Conservation (phyloP, 2,329 filamentous ascomycete species). For the Dothistroma septosporum region DNA sequence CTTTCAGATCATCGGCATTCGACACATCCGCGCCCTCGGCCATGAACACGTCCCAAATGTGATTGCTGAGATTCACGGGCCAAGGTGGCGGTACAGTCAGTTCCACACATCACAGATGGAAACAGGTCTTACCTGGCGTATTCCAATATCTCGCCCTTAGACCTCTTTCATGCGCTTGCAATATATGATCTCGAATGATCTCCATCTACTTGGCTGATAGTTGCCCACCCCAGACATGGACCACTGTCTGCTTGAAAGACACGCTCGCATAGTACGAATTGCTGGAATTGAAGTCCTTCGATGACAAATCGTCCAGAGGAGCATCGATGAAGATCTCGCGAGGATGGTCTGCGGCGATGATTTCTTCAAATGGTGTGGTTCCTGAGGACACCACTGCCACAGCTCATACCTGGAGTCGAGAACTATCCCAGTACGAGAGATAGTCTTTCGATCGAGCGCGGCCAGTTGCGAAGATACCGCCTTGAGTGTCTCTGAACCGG, state of each 20-base stretch:
- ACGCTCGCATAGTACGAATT: slow-evolving; percentile 67
- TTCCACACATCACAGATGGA: not conserved
- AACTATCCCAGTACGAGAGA: slow-evolving; percentile 47
- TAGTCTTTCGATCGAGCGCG: slow-evolving; percentile 55
- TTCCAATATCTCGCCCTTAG: slow-evolving; percentile 56
- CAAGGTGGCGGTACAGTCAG: slow-evolving; percentile 33
- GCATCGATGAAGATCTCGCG: slow-evolving; percentile 59
- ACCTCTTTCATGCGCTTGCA: slow-evolving; percentile 47
- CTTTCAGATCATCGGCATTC: slow-evolving; percentile 54
- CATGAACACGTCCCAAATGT: slow-evolving; percentile 52
- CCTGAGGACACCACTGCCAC: slow-evolving; percentile 68
- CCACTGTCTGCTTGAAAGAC: slow-evolving; percentile 53
- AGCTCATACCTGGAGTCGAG: slow-evolving; percentile 50
- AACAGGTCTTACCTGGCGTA: slow-evolving; percentile 40
- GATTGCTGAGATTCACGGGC: slow-evolving; percentile 52
- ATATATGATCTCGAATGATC: slow-evolving; percentile 49
- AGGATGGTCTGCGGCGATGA: slow-evolving; percentile 51
- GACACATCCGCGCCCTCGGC: slow-evolving; percentile 53
- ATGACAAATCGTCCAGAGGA: slow-evolving; percentile 49
- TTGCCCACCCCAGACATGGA: slow-evolving; percentile 39
- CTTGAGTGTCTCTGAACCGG: slow-evolving; percentile 49
- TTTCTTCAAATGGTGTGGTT: slow-evolving; percentile 54
- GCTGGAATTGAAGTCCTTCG: slow-evolving; percentile 18
- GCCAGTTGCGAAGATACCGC: slow-evolving; percentile 53
- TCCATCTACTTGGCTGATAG: slow-evolving; percentile 46